Conservation (phyloP, 1,284 basidiomycete genomes). For the Cryptococcus wingfieldii region DNA sequence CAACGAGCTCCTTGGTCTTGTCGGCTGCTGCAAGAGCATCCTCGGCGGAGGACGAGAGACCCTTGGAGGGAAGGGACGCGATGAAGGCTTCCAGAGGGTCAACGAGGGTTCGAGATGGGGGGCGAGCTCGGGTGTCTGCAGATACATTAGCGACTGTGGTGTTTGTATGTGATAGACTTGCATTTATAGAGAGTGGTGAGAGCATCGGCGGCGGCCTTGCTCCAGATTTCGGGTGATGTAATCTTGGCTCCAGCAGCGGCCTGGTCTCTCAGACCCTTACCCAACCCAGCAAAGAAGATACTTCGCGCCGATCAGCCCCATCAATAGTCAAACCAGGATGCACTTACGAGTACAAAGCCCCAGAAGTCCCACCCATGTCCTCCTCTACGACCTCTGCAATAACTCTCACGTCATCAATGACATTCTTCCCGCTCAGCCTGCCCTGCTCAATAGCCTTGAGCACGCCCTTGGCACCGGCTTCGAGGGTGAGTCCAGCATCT, state of each 20-base stretch:
- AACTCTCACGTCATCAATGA: constrained; percentile 61
- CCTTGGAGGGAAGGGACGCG: constrained; percentile 52
- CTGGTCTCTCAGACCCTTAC: constrained; percentile 26
- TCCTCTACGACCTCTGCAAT: constrained; percentile 67
- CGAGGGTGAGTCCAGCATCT: constrained; percentile 76
- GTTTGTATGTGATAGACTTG: constrained; percentile 8
- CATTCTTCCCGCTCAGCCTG: constrained; percentile 59
- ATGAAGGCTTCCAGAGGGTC: constrained; percentile 87
- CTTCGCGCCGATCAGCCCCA: constrained; percentile 46
- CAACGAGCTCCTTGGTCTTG: constrained; percentile 65
- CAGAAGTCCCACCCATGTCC: constrained; percentile 87
- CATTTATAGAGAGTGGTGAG: constrained; percentile 70
- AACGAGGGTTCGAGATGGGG: constrained; percentile 82
- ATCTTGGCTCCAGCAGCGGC: constrained; percentile 17
- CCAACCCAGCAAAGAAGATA: constrained; percentile 79
- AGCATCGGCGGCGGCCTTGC: constrained; percentile 59
- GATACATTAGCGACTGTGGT: neutral
- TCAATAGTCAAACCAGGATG: neutral
- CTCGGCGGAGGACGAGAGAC: constrained; percentile 57
- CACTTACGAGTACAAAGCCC: constrained; percentile 79
- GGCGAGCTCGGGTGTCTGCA: constrained; percentile 71
- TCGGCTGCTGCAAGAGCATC: constrained; percentile 68
- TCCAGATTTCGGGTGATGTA: constrained; percentile 60
- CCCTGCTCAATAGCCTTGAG: constrained; percentile 44
- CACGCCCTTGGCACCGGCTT: constrained; percentile 60